phyloP scores from a whole-genome alignment of 306 rosid species.

The Cucurbita moschata region DNA sequence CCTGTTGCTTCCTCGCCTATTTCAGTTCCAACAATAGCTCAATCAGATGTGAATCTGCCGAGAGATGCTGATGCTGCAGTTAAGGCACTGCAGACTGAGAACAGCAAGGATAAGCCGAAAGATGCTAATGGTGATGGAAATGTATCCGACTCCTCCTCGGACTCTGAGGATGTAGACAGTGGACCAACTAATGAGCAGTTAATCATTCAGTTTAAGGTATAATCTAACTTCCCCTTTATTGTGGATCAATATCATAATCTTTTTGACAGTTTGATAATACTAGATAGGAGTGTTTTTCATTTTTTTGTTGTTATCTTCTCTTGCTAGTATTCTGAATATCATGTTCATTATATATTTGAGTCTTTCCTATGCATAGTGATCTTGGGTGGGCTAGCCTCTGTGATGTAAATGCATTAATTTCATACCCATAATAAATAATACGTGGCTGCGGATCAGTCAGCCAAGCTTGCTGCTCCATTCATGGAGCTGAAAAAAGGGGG shows the following conservation, averaged over 20 bases:
- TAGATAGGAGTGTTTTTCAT: neutral
- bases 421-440: neutral
- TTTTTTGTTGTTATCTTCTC: neutral
- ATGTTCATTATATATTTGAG: neutral
- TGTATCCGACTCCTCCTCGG: constrained; percentile 74
- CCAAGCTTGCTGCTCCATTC: neutral
- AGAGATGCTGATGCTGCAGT: constrained; percentile 43
- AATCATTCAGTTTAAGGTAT: constrained; percentile 75
- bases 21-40: constrained; percentile 27
- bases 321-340: neutral
- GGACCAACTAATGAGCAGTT: constrained; percentile 89
- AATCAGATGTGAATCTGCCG: constrained; percentile 61
- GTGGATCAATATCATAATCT: neutral
- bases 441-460: neutral
- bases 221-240: constrained; percentile 7
- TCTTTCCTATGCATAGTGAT: neutral
- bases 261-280: neutral
- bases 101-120: constrained; percentile 58
- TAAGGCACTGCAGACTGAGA: constrained; percentile 55
- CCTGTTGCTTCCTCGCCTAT: constrained; percentile 61
- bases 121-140: constrained; percentile 67
- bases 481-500: neutral
- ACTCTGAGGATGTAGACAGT: constrained; percentile 77
- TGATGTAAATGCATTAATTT: neutral
- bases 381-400: neutral